Evolutionary conservation across 768 basidiomycete genomes (phyloP), one percentile per base, ranked within the genome.

Genomic region (Trametes maxima): DNA sequence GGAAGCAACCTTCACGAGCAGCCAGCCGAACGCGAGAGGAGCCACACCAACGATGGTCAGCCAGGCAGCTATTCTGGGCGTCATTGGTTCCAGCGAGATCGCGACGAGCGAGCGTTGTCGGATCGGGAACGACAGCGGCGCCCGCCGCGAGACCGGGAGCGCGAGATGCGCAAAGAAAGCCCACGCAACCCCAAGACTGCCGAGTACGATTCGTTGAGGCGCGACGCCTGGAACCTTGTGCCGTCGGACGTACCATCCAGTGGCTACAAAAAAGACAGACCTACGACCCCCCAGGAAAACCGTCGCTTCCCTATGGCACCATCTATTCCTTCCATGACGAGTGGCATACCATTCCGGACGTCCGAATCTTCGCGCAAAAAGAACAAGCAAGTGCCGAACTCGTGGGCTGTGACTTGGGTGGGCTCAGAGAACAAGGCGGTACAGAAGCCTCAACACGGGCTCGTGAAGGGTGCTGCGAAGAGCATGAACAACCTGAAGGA

Each of bases 401-500:
- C 75, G 40, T 82, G 80, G 75, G 69, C 82, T 24, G 80, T 84
- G 21, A 72, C 77, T 14, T 87, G 79, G 77, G 46, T 44, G 24
- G 52, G 33, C 28, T 37, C 60, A 78, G 47, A 79, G 58, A 76
- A 76, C 54, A 77, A 77, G 46, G 69, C 72, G 13, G 79, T 76
- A 33, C 71, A 71, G 37, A 80, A 77, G 56, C 69, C 75, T 48
- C 70, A 77, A 1, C 65, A 40, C 74, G 71, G 62, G 64, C 57
- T 57, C 74, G 75, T 47, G 67, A 75, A 48, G 60, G 72, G 47
- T n/a, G 57, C 39, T 65, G 69, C 82, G n/a, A 86, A 85, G 72
- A 88, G 85, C 65, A 82, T 86, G 79, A 81, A 81, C 62, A 83
- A 83, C 61, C 74, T 85, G 47, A 76, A 79, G 46, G 74, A 72